These are phyloP conservation scores for Sedum album DNA, from an alignment of 164 flowering plant species.

Conservation along the genomic window DNA sequence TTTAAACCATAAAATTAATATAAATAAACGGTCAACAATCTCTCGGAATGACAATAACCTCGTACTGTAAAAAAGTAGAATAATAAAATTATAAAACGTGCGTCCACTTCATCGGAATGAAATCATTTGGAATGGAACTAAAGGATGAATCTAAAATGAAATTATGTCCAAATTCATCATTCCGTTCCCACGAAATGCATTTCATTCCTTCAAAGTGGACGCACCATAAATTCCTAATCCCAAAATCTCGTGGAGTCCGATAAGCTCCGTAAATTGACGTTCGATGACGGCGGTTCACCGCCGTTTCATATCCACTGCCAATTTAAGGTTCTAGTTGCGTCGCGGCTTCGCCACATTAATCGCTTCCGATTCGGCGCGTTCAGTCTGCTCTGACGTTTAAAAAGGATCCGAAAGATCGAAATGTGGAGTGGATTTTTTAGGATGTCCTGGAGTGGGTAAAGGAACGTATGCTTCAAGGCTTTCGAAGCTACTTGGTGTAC, in stretches of 20 bases:
- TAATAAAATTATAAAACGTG: no score
- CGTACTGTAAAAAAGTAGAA: no score
- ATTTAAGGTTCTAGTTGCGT: not conserved
- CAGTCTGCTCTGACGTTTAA: not conserved
- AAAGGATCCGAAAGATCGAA: slow-evolving; percentile 29
- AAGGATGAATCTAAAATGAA: no score
- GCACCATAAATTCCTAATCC: not conserved
- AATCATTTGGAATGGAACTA: no score
- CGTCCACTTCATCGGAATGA: no score
- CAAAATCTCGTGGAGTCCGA: not conserved
- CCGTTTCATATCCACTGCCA: slow-evolving; percentile 8
- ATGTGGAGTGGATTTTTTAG: slow-evolving; percentile 87
- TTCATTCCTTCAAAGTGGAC: no score
- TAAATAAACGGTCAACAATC: no score
- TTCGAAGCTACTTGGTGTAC: slow-evolving; percentile 62
- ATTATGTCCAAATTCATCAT: no score
- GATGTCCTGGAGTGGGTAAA: slow-evolving; percentile 84
- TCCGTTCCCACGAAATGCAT: no score
- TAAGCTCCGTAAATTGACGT: not conserved
- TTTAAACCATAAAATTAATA: no score
- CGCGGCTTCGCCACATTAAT: not conserved
- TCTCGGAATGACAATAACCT: no score
- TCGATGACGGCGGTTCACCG: not conserved
- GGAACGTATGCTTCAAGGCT: slow-evolving; percentile 84
- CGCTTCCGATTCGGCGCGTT: not conserved